Evolutionary conservation across 1,284 basidiomycete genomes (phyloP), one percentile per base, ranked within the genome.

Genomic region (Thelephora terrestris): DNA sequence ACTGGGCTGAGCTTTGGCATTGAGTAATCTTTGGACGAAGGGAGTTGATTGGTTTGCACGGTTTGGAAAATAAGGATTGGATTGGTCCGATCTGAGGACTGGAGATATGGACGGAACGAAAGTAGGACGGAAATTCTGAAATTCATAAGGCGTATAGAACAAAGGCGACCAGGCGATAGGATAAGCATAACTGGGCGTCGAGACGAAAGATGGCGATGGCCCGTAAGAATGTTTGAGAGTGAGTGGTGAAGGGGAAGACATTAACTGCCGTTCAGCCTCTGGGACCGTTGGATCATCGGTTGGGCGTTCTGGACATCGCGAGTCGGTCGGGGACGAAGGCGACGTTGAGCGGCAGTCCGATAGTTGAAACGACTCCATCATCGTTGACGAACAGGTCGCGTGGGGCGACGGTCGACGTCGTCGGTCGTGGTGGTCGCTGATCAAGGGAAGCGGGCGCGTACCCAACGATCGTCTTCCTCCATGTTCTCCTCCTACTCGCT

Each of bases 401-500:
- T 21, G 24, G 46, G 27, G 39, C 23, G 32, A 35, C 38, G 44
- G 35, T 39, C 10, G 40, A 49, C 18, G 37, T 18, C 34, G 58
- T 53, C 59, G 53, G 60, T 60, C 57, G 56, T 18, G 20, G 39
- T 18, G 14, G 39, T 42, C 39, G 25, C 7, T 20, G 17, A 21
- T 25, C 38, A 40, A 40, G 20, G 5, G 16, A 37, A 32, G 29
- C 25, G 20, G n/a, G 39, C n/a, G 25, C 5, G 39, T 10, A 16
- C 39, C n/a, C n/a, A 53, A 48, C 42, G 35, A 46, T 24, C 39
- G 38, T 43, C 43, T 42, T 51, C 50, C 56, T 58, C 54, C 59
- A 62, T 62, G 61, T 42, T 52, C 52, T 46, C 48, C 17, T 50
- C 53, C 50, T 21, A 21, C 21, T n/a, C n/a, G n/a, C 36, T 49